Evolutionary conservation across 1,284 basidiomycete genomes (phyloP).

Genomic region (Pterulicium gracile): DNA sequence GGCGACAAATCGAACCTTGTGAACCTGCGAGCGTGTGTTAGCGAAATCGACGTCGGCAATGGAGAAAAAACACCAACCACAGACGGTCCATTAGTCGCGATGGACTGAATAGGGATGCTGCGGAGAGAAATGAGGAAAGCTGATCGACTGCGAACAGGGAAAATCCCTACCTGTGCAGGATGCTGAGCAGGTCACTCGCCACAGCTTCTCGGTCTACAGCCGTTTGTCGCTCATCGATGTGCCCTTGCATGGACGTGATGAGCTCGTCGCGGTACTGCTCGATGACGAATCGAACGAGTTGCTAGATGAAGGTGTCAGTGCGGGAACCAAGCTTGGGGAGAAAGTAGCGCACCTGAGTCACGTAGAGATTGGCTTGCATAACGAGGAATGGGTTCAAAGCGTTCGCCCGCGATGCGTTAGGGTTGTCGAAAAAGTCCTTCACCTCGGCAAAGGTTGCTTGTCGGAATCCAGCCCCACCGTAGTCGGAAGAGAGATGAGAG

Average conservation of each 20-base stretch:
- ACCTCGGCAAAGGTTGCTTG: conserved; percentile 78
- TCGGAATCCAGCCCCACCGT: conserved; percentile 56
- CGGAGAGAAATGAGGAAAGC: conserved; percentile 10
- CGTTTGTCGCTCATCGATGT: conserved; percentile 49
- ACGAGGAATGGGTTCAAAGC: conserved; percentile 81
- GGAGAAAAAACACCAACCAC: conserved; percentile 32
- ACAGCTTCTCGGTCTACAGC: conserved; percentile 65
- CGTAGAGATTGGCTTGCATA: conserved; percentile 82
- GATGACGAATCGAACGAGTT: conserved; percentile 83
- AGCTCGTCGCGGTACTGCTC: conserved; percentile 84
- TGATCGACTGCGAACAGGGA: conserved; percentile 5
- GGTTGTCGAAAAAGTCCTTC: conserved; percentile 82
- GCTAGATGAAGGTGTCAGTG: conserved; percentile 30
- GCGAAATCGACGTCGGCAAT: not conserved
- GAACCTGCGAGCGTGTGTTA: conserved; percentile 39
- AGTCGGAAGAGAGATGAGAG: conserved; percentile 44
- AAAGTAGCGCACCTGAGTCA: conserved; percentile 56
- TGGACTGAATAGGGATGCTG: conserved; percentile 83
- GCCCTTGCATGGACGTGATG: conserved; percentile 52
- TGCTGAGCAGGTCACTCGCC: conserved; percentile 71
- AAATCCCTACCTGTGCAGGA: conserved; percentile 55
- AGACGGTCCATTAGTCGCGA: conserved; percentile 79
- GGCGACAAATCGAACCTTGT: conserved; percentile 84
- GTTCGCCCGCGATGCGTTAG: conserved; percentile 71
- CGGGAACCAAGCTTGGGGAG: conserved; percentile 6